phyloP scores from a whole-genome alignment of 2,329 filamentous ascomycete genomes.

The Pestalotiopsis sp. region DNA sequence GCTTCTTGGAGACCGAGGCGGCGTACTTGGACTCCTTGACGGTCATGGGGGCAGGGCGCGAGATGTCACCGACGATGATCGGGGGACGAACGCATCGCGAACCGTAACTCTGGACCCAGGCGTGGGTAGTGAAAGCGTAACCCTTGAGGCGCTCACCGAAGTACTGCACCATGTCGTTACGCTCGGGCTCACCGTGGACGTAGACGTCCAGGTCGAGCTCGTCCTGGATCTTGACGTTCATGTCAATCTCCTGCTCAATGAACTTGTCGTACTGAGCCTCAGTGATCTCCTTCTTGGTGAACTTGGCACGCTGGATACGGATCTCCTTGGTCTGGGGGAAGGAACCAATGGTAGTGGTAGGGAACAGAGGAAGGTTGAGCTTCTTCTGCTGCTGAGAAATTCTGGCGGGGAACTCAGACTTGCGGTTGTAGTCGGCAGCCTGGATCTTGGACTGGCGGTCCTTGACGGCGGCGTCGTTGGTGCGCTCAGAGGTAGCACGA shows the following conservation, averaged over 20 bases:
- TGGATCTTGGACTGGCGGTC: constrained; percentile 90
- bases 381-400: constrained; percentile 88
- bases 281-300: constrained; percentile 98
- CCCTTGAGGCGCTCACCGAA: constrained; percentile 97
- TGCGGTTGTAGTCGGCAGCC: constrained; percentile 84
- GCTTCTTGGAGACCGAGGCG: constrained; percentile 93
- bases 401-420: constrained; percentile 83
- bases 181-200: constrained; percentile 98
- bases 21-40: constrained; percentile 99
- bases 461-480: constrained; percentile 98
- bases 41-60: constrained; percentile 94
- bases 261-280: constrained; percentile 94
- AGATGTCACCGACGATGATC: constrained; percentile 98
- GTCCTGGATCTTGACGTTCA: constrained; percentile 95
- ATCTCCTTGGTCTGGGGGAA: constrained; percentile 99
- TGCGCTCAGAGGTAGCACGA: constrained; percentile 88
- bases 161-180: constrained; percentile 99
- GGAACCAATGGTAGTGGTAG: constrained; percentile 97
- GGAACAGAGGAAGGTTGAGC: constrained; percentile 94
- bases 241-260: constrained; percentile 98
- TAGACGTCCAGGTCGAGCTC: constrained; percentile 97
- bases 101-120: constrained; percentile 98
- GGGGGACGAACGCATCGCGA: constrained; percentile 98
- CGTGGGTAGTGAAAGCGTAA: constrained; percentile 98
- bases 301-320: constrained; percentile 93